Base-by-base conservation (phyloP, 2,329 filamentous ascomycete genomes). In the Neofusicoccum ribis region DNA sequence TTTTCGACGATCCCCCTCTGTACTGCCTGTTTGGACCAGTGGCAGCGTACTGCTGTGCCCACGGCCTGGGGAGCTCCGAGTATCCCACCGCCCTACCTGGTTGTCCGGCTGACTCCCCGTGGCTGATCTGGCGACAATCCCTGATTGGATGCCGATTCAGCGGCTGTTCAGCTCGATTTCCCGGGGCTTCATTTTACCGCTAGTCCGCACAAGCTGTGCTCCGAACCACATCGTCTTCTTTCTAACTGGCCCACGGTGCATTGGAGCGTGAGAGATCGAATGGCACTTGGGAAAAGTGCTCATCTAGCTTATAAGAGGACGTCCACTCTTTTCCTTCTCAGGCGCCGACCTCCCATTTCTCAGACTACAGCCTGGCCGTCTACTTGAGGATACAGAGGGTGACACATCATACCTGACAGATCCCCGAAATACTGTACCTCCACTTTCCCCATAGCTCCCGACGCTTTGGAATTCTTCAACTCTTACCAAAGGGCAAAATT, bases 71-170 rank as follows among this genome's bases (percentile, higher is more conserved):
- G 27, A 47, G 56, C 31, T 43, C 17, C 50, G 15, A 23, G 9
- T 12, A 39, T 11, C 37, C 43, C 56, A 37, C 17, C 31, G 43
- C 43, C 43, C n/a, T 46, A n/a, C 31, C 11, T 47, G 31, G n/a
- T 5, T 60, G 56, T 60, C 56, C 56, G 56, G 41, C 56, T 60
- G 56, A 60, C 43, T 60, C 14, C 27, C 31, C 23, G 43, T 60
- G 56, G 56, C 56, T 60, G 56, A 60, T 60, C 56, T 47, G 31
- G 23, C 17, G 17, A 60, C 7, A 43, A n/a, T 37, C 7, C 27
- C 34, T 60, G 56, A 60, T 60, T 60, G 56, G 56, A 34, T 20
- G 31, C 41, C 56, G 31, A 37, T 36, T 31, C 27, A 47, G 17
- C 54, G 23, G 43, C 43, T 37, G 41, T 37, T 47, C 56, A 60